A percentile compares a stretch with the other conserved stretches of the same genome.
phyloP scores from a whole-genome alignment of 2,329 filamentous ascomycete species.

The Fusarium coffeatum region DNA sequence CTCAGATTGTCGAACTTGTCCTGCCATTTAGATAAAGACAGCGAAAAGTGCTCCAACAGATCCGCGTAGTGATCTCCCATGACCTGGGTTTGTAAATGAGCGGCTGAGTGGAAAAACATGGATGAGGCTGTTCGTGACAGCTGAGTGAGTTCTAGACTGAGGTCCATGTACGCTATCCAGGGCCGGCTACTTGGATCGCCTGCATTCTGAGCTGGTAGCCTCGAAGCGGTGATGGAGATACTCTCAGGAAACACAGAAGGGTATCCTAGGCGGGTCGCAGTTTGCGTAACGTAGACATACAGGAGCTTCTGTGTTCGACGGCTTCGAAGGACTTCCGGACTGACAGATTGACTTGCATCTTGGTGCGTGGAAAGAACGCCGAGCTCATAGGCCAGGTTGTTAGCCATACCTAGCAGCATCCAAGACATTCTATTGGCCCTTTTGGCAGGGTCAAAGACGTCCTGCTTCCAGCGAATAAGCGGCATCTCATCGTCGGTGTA shows the following conservation, averaged over 20 bases:
- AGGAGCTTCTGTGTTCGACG: constrained; percentile 33
- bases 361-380: constrained; percentile 25
- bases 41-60: constrained; percentile 32
- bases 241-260: constrained; percentile 22
- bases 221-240: constrained; percentile 15
- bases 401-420: constrained; percentile 44
- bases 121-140: constrained; percentile 33
- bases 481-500: constrained; percentile 34
- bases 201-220: neutral
- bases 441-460: constrained; percentile 44
- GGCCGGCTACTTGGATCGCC: neutral
- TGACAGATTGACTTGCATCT: neutral
- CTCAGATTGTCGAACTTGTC: constrained; percentile 11
- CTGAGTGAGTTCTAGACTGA: constrained; percentile 34
- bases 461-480: constrained; percentile 42
- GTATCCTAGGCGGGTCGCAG: constrained; percentile 13
- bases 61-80: constrained; percentile 33
- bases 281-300: constrained; percentile 39
- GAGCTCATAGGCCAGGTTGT: constrained; percentile 38
- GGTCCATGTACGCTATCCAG: constrained; percentile 32
- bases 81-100: constrained; percentile 32
- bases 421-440: constrained; percentile 45
- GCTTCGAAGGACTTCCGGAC: neutral
- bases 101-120: constrained; percentile 39
- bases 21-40: constrained; percentile 30